Evolutionary conservation across 2,329 filamentous ascomycete species (phyloP), one percentile per base, ranked within the genome.

Genomic region (Beauveria asiatica): DNA sequence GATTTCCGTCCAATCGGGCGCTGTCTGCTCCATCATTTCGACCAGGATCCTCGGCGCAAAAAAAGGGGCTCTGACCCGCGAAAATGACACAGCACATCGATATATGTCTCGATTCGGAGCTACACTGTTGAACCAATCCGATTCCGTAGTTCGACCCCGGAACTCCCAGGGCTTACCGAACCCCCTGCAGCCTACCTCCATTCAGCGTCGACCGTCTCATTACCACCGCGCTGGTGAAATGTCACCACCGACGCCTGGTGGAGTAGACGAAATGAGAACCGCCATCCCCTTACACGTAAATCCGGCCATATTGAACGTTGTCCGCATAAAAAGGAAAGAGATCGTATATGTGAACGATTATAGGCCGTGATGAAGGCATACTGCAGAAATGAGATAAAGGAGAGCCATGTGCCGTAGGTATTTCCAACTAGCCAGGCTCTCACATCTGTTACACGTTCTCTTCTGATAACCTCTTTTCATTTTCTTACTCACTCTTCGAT

Each of bases 191-290:
- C 37, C 16, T 39, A 8, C 55, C 54, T 46, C 41, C 54, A 30
- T 39, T 41, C 44, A 49, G 23, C 9, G 45, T 41, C 23, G 49
- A 13, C 37, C 37, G 25, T 53, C 37, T 57, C 25, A 9, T 33
- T 39, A 41, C n/a, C 21, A 5, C 17, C 41, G 42, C 25, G 21
- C 23, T 30, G 17, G 45, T 46, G 46, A 17, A 39, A 45, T 39
- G 46, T 33, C 56, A 42, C 48, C 19, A 13, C 10, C 33, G 3
- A 16, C 48, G 25, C 41, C 46, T 4, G n/a, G 57, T 53, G 57
- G 57, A 48, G 57, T 25, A 17, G 27, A 7, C 16, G 49, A 59
- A 59, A 59, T 59, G 57, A 59, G 41, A 45, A 41, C 37, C 23
- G 27, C 57, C 39, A 33, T 17, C 23, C 3, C 17, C 37, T 10